phyloP scores from a whole-genome alignment of 345 rosid species.

The Sisymbrium irio region DNA sequence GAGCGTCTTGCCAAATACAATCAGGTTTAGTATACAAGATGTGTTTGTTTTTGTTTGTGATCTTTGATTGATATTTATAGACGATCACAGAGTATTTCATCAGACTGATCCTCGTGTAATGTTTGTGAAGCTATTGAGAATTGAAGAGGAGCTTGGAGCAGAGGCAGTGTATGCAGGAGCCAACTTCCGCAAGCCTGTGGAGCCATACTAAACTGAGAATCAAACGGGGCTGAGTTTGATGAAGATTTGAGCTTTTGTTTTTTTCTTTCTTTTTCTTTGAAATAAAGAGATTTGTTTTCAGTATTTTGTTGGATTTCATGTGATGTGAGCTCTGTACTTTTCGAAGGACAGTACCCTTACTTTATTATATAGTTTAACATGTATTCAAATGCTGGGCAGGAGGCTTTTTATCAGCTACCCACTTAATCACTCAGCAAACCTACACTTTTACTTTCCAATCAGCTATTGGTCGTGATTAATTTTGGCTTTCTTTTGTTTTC shows the following conservation, averaged over 20 bases:
- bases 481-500: neutral
- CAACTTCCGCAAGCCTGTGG: conserved; percentile 69
- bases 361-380: too few species aligned
- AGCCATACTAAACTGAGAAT: conserved; percentile 55
- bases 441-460: neutral
- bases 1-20: conserved; percentile 97
- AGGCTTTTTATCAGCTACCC: too few species aligned
- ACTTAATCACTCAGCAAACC: neutral
- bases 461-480: neutral
- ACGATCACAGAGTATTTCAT: neutral
- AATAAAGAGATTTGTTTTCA: neutral
- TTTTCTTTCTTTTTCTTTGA: neutral
- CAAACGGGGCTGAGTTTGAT: conserved; percentile 3
- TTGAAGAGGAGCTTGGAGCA: conserved; percentile 86
- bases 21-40: conserved; percentile 48
- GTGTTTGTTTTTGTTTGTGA: neutral
- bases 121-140: conserved; percentile 57
- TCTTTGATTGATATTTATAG: neutral
- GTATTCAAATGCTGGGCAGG: too few species aligned
- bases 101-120: neutral
- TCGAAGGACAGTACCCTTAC: neutral
- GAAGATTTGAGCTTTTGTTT: neutral
- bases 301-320: neutral
- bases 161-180: conserved; percentile 83
- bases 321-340: neutral